Conservation (phyloP, 495 filamentous ascomycete genomes). For the Penicillium ochrochloron region DNA sequence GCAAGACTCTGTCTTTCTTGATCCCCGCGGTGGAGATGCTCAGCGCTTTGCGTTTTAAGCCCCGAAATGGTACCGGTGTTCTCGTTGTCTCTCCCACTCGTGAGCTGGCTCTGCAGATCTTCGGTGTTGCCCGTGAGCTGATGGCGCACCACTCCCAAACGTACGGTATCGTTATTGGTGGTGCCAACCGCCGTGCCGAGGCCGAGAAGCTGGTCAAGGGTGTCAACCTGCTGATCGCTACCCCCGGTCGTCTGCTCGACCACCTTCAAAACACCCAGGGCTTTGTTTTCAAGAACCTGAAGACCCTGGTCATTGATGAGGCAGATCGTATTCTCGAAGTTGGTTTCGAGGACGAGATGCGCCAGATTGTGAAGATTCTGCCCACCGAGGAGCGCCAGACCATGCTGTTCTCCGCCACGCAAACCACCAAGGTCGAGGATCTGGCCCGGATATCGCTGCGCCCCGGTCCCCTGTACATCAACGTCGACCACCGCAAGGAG, state of each 20-base stretch:
- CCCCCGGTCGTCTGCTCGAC: conserved; percentile 89
- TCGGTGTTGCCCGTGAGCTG: conserved; percentile 90
- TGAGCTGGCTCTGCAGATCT: conserved; percentile 94
- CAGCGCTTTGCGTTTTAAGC: conserved; percentile 85
- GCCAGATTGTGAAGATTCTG: conserved; percentile 94
- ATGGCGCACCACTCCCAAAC: conserved; percentile 90
- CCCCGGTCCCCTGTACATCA: conserved; percentile 93
- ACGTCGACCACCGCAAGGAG: conserved; percentile 80
- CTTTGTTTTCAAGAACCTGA: conserved; percentile 93
- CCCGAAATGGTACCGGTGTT: conserved; percentile 78
- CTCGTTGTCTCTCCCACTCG: conserved; percentile 73
- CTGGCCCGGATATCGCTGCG: conserved; percentile 90
- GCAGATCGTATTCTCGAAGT: conserved; percentile 95
- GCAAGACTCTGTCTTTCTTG: conserved; percentile 94
- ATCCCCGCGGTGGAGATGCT: conserved; percentile 97
- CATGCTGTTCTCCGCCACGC: conserved; percentile 96
- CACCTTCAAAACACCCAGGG: conserved; percentile 92
- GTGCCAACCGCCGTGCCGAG: conserved; percentile 88
- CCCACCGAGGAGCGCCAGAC: conserved; percentile 90
- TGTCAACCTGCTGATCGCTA: conserved; percentile 92
- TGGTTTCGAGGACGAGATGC: conserved; percentile 98
- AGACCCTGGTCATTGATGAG: conserved; percentile 84
- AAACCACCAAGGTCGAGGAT: conserved; percentile 98
- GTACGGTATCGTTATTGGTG: conserved; percentile 93
- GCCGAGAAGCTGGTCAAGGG: conserved; percentile 94